A percentile compares a stretch with the other conserved stretches of the same genome.
Evolutionary conservation across 2,329 filamentous ascomycete genomes (phyloP).

Genomic region (Cadophora sp.): DNA sequence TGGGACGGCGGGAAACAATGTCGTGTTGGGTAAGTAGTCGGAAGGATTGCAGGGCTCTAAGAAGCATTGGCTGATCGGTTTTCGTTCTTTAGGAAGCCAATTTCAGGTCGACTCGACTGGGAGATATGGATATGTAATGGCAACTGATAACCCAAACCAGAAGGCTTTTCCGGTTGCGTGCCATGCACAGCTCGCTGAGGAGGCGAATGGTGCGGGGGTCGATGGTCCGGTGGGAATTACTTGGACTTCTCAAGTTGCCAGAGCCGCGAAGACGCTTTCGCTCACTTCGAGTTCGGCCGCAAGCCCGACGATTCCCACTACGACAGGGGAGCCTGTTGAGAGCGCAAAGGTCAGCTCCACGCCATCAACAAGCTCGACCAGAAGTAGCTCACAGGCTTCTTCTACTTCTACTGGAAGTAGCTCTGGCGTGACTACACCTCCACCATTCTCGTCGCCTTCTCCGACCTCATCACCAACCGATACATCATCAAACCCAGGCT

Average conservation of each 20-base stretch:
- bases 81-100: slow-evolving; percentile 26
- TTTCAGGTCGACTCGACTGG: slow-evolving; percentile 27
- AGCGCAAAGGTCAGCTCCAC: neutral
- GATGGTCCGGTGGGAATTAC: slow-evolving; percentile 26
- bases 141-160: slow-evolving; percentile 22
- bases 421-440: neutral
- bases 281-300: slow-evolving; percentile 33
- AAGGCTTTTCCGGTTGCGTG: slow-evolving; percentile 25
- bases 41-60: neutral
- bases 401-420: slow-evolving; percentile 7
- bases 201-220: slow-evolving; percentile 21
- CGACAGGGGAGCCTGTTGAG: neutral
- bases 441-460: neutral
- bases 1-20: slow-evolving; percentile 24
- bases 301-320: neutral
- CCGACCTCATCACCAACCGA: slow-evolving; percentile 28
- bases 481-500: neutral
- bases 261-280: slow-evolving; percentile 32
- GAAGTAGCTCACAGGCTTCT: neutral
- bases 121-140: slow-evolving; percentile 27
- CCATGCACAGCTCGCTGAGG: slow-evolving; percentile 20
- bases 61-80: slow-evolving; percentile 7
- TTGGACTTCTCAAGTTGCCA: slow-evolving; percentile 17
- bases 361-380: neutral
- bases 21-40: slow-evolving; percentile 23